Base-by-base conservation (phyloP, 176 grass and related monocot genomes). In the Cenchrus purpureus region DNA sequence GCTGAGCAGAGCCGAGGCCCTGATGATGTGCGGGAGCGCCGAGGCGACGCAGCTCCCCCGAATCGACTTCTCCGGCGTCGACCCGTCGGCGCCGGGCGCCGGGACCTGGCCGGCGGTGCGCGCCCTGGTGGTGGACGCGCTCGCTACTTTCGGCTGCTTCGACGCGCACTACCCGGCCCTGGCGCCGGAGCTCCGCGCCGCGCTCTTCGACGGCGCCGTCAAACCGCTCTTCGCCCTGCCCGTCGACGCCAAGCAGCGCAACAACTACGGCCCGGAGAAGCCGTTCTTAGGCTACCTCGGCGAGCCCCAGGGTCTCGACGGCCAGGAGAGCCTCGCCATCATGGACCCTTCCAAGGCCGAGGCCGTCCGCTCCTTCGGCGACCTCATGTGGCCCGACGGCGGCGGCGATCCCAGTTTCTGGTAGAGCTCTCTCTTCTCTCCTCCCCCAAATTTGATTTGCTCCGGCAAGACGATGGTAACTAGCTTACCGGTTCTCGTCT, bases 191-290 rank as follows among this genome's bases (percentile, higher is more conserved):
- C 85, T 80, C 28, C 84, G 79, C 29, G 54, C 43, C 17, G 65
- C 49, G 20, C 77, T 93, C 66, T 97, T 92, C 86, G 82, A 77
- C 62, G 31, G 8, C 43, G 83, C 87, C 60, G 64, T 92, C 14
- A 69, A 19, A 29, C 85, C 87, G 52, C 94, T 97, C 37, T 92
- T 97, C 76, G 25, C 85, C 0, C 92, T 97, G 45, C 87, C 92
- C 10, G 49, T 6, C 42, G 83, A 89, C 14, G 56, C 28, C 46
- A 94, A 97, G 89, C 81, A 65, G 40, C 85, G 71, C 44, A 94
- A 94, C 92, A 9, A 56, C 65, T 87, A 90, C 86, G 90, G 93
- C 9, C 79, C 72, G 1, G 82, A 88, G 8, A 91, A 67, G 63
- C 87, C 87, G 10, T 87, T 85, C 16, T 76, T 90, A 49, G 94